Evolutionary conservation across 148 eudicot species (phyloP).

Genomic region (Vaccinium macrocarpon): DNA sequence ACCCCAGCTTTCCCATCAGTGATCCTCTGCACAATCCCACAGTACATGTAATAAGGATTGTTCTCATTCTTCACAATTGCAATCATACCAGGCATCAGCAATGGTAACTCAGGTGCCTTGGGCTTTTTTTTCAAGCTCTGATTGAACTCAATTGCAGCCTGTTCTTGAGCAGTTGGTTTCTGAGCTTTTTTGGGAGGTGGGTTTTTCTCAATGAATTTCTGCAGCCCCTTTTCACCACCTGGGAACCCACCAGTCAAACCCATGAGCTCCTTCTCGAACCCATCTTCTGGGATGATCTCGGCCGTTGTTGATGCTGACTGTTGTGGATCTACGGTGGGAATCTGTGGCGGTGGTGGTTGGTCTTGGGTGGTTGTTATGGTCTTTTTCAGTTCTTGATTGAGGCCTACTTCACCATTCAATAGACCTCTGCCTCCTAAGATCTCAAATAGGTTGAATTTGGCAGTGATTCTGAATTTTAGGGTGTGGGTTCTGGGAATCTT

Average conservation of each 20-base stretch:
- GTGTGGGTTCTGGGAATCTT: conserved; percentile 14
- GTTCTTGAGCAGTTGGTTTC: background rate
- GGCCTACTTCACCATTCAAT: conserved; percentile 79
- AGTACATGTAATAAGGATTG: conserved; percentile 70
- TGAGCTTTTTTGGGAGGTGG: conserved; percentile 52
- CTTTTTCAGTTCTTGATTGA: conserved; percentile 60
- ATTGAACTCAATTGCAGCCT: conserved; percentile 25
- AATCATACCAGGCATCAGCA: conserved; percentile 86
- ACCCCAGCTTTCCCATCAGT: conserved; percentile 87
- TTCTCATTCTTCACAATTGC: conserved; percentile 73
- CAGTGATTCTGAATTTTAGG: conserved; percentile 33
- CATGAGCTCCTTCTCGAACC: conserved; percentile 68
- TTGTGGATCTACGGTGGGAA: conserved; percentile 20
- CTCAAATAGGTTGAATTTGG: conserved; percentile 64
- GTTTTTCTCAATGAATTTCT: conserved; percentile 63
- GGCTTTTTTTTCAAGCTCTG: conserved; percentile 43
- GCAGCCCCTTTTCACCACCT: conserved; percentile 84
- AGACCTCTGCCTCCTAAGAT: conserved; percentile 88
- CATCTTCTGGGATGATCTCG: conserved; percentile 38
- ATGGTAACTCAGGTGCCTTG: conserved; percentile 63
- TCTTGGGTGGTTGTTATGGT: conserved; percentile 10
- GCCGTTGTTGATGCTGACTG: conserved; percentile 20
- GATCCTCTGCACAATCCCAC: conserved; percentile 90
- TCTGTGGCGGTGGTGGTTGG: conserved; percentile 16
- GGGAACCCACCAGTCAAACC: conserved; percentile 92